Evolutionary conservation across 2,329 filamentous ascomycete species (phyloP).

Genomic region (Nemania serpens): DNA sequence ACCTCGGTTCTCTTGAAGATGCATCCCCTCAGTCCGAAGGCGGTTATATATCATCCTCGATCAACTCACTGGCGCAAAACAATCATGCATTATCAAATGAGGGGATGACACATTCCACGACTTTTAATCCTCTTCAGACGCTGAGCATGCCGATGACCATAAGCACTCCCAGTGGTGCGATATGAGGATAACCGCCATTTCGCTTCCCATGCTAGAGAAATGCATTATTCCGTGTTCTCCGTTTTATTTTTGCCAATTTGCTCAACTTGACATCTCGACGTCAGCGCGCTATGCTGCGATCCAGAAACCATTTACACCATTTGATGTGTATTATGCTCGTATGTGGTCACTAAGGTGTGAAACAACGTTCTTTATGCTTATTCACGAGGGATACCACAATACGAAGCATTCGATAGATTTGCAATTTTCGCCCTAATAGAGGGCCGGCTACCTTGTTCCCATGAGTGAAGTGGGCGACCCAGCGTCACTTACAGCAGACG

Average conservation of each 20-base stretch:
- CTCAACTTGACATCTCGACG: slow-evolving; percentile 33
- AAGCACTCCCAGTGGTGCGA: slow-evolving; percentile 55
- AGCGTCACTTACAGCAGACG: slow-evolving; percentile 16
- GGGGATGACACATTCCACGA: slow-evolving; percentile 44
- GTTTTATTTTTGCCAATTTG: slow-evolving; percentile 28
- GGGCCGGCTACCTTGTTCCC: slow-evolving; percentile 1
- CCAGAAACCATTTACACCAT: slow-evolving; percentile 25
- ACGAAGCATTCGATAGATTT: slow-evolving; percentile 38
- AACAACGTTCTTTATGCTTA: slow-evolving; percentile 30
- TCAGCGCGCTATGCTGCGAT: slow-evolving; percentile 29
- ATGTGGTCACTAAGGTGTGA: slow-evolving; percentile 25
- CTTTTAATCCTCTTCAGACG: slow-evolving; percentile 63
- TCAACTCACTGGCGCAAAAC: slow-evolving; percentile 50
- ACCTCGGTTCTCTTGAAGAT: slow-evolving; percentile 79
- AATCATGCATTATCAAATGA: slow-evolving; percentile 37
- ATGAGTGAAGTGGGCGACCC: slow-evolving; percentile 4
- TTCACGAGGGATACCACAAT: slow-evolving; percentile 39
- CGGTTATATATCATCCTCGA: slow-evolving; percentile 61
- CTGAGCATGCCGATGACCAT: slow-evolving; percentile 69
- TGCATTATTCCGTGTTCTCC: slow-evolving; percentile 32
- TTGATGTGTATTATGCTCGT: slow-evolving; percentile 25
- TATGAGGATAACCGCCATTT: slow-evolving; percentile 35
- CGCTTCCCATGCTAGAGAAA: slow-evolving; percentile 29
- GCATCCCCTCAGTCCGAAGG: slow-evolving; percentile 74
- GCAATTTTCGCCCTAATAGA: slow-evolving; percentile 20